Evolutionary conservation across 2,329 filamentous ascomycete species (phyloP).

Genomic region (Cryphonectria carpinicola): DNA sequence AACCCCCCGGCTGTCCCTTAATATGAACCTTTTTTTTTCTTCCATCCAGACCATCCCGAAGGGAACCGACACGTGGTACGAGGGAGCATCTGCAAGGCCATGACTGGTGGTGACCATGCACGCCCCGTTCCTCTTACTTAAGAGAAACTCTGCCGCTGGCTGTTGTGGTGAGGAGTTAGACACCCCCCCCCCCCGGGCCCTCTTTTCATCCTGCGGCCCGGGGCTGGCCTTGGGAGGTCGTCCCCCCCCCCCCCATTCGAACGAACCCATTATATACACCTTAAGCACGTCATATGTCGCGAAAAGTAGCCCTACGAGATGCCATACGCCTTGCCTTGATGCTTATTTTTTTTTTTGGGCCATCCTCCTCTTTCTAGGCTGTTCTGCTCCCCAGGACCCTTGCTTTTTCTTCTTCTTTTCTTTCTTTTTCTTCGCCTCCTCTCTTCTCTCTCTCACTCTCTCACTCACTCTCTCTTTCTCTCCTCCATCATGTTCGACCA

Average conservation of each 20-base stretch:
- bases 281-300: conserved; percentile 31
- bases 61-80: background rate
- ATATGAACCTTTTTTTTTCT: background rate
- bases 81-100: background rate
- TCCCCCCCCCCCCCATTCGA: background rate
- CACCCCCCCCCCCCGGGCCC: background rate
- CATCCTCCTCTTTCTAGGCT: background rate
- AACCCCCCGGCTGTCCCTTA: background rate
- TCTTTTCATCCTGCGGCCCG: background rate
- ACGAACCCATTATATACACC: conserved; percentile 16
- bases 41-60: background rate
- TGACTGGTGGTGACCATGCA: background rate
- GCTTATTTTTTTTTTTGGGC: background rate
- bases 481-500: background rate
- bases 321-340: background rate
- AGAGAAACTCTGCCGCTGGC: conserved; percentile 13
- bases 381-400: background rate
- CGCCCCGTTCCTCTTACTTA: conserved; percentile 14
- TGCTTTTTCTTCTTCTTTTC: background rate
- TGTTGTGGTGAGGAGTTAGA: background rate
- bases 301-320: conserved; percentile 18
- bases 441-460: background rate
- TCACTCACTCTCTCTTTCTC: too few relatives aligned
- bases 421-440: background rate
- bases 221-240: background rate